Evolutionary conservation across 306 rosid genomes (phyloP).

Genomic region (Astragalus glycyphyllos): DNA sequence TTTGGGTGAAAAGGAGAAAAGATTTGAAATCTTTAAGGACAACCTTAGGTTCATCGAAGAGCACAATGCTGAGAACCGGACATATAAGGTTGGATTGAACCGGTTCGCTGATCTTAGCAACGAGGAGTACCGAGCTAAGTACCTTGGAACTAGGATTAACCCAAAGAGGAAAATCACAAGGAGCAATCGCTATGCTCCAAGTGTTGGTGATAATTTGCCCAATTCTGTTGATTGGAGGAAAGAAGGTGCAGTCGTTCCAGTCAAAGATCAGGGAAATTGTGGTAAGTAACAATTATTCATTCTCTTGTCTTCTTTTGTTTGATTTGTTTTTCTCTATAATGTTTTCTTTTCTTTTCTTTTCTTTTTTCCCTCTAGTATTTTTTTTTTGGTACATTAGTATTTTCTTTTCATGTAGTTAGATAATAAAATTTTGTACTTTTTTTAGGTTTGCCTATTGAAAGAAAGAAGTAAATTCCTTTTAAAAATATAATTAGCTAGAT

Average conservation of each 20-base stretch:
- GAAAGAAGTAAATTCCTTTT: not conserved
- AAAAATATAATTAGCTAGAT: no score
- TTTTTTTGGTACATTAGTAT: no score
- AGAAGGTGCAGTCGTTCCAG: slow-evolving; percentile 64
- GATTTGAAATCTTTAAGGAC: slow-evolving; percentile 80
- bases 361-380: no score
- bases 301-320: no score
- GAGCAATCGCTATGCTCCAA: slow-evolving; percentile 64
- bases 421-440: no score
- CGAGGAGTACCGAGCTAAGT: slow-evolving; percentile 74
- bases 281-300: slow-evolving; percentile 47
- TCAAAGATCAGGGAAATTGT: slow-evolving; percentile 83
- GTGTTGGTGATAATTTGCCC: slow-evolving; percentile 67
- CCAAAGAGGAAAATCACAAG: slow-evolving; percentile 27
- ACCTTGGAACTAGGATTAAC: slow-evolving; percentile 53
- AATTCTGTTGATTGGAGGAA: slow-evolving; percentile 83
- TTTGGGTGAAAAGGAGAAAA: slow-evolving; percentile 63
- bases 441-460: no score
- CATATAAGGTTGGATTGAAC: slow-evolving; percentile 77
- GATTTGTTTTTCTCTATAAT: not conserved
- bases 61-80: slow-evolving; percentile 63
- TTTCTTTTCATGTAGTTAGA: no score
- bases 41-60: slow-evolving; percentile 77
- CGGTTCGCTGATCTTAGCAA: slow-evolving; percentile 88
- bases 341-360: no score